Base-by-base conservation (phyloP, 2,329 filamentous ascomycete species). In the Phaeomoniella chlamydospora region DNA sequence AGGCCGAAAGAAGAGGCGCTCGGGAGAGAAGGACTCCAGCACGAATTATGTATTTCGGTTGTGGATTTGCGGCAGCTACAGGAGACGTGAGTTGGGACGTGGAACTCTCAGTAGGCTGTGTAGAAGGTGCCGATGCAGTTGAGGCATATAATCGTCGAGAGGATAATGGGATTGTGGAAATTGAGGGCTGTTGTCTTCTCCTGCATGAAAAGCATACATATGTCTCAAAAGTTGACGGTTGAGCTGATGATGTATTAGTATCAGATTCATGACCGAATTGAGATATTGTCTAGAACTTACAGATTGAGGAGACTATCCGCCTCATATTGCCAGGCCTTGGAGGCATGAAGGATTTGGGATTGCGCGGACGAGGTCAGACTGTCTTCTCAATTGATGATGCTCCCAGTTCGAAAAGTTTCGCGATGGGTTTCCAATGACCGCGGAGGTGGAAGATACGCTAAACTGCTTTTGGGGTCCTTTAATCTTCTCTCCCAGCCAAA, bases 21-120 rank as follows among this genome's bases (percentile, higher is more conserved):
- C 90, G 84, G 32, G 86, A 90, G 43, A 98, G 75, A 47, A 96
- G 74, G 40, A 94, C 69, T 44, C 84, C 81, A 39, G 77, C 69
- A 46, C 69, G 62, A 52, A 71, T 57, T 45, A 54, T 56, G 59
- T 68, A 57, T 41, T 51, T 44, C 37, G 42, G 59, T 47, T 43
- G 55, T 47, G 52, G 37, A 39, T 49, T 46, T 30, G 55, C 48
- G 39, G 48, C 50, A 22, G 50, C 40, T 18, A 45, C 37, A 3
- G 51, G 30, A 10, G 42, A 17, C 17, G 26, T 35, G n/a, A 41
- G 34, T 9, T 40, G 35, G 29, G 43, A 37, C 22, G 70, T 67
- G 39, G 62, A 65, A 54, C 39, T 52, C 45, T 26, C 48, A 36
- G 45, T 49, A 19, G 53, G 55, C 50, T 48, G 51, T 42, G 52